phyloP scores from a whole-genome alignment of 352 stramenopile genomes.

The Pythium biforme region DNA sequence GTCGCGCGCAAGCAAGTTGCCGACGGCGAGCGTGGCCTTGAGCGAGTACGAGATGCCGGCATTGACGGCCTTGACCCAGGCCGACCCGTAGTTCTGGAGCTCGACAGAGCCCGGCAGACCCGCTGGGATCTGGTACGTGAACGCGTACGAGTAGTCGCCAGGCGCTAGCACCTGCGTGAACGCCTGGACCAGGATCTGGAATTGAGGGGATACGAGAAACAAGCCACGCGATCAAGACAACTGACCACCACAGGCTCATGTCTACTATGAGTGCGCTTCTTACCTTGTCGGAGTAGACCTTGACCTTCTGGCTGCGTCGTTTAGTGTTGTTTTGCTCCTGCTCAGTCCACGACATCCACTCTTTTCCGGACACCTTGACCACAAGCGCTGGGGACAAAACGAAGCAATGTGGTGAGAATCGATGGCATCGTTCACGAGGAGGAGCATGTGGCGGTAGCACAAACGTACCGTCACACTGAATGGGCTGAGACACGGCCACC shows the following conservation, averaged over 20 bases:
- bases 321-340: slow-evolving; percentile 27
- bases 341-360: slow-evolving; percentile 48
- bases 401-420: background rate
- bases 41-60: slow-evolving; percentile 76
- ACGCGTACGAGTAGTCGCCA: slow-evolving; percentile 32
- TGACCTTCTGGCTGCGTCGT: slow-evolving; percentile 45
- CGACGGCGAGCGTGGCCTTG: slow-evolving; percentile 59
- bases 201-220: slow-evolving; percentile 27
- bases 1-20: slow-evolving; percentile 51
- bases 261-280: background rate
- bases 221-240: background rate
- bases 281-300: slow-evolving; percentile 34
- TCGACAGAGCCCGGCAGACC: slow-evolving; percentile 46
- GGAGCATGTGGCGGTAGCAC: background rate
- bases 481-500: slow-evolving; percentile 15
- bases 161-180: slow-evolving; percentile 12
- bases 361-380: slow-evolving; percentile 52
- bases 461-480: slow-evolving; percentile 29
- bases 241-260: no score
- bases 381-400: slow-evolving; percentile 37
- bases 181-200: background rate
- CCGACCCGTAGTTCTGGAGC: slow-evolving; percentile 37
- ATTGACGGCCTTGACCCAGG: slow-evolving; percentile 37
- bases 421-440: no score
- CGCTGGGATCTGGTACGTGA: slow-evolving; percentile 10